phyloP scores from a whole-genome alignment of 768 basidiomycete genomes.

The Tulasnella sp. region DNA sequence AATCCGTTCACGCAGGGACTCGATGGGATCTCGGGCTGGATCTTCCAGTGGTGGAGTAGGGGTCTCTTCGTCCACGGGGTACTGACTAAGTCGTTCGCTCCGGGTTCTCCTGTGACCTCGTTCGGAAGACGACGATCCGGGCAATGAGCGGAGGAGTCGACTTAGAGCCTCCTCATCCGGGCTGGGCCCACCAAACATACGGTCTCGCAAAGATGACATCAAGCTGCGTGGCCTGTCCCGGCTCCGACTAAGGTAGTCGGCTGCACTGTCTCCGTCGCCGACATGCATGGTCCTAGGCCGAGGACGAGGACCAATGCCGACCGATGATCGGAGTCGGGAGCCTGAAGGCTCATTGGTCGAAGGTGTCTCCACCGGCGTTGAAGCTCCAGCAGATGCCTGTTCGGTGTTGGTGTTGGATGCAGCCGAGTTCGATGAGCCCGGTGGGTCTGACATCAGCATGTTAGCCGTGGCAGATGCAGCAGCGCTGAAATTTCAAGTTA shows the following conservation, averaged over 20 bases:
- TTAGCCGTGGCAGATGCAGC: constrained; percentile 11
- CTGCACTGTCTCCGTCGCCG: not conserved
- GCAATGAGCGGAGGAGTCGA: not conserved
- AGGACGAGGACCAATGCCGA: constrained; percentile 1
- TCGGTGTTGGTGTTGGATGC: not conserved
- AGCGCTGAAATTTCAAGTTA: not conserved
- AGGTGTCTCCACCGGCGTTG: not conserved
- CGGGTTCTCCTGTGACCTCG: not conserved
- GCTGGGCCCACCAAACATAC: not conserved
- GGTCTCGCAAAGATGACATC: constrained; percentile 5
- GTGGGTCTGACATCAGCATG: constrained; percentile 10
- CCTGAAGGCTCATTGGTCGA: not conserved
- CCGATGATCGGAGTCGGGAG: not conserved
- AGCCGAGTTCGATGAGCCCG: not conserved
- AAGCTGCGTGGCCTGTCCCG: constrained; percentile 2
- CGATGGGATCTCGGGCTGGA: not conserved
- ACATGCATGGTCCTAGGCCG: not conserved
- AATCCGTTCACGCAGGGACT: constrained; percentile 3
- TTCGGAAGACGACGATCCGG: not conserved
- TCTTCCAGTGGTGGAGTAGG: not conserved
- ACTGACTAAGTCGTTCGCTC: not conserved
- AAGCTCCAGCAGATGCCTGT: not conserved
- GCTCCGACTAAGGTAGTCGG: not conserved
- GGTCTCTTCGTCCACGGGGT: not conserved
- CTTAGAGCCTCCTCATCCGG: not conserved